Percentiles rank a stretch among this genome's conserved stretches.
Conservation (phyloP, 257 asterid genomes). For the Solanum rostratum region DNA sequence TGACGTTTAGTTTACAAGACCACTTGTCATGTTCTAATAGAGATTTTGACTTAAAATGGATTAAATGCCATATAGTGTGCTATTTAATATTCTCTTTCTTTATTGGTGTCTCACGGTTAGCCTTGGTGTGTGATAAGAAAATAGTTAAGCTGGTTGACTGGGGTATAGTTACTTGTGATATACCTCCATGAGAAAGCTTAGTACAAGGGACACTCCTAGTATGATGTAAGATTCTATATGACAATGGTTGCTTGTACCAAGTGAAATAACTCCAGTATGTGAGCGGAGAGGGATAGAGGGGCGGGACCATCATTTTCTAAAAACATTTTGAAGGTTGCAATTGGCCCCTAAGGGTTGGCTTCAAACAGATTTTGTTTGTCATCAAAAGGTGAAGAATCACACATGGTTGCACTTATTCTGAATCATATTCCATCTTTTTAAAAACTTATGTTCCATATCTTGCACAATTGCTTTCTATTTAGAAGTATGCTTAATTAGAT, state of each 20-base stretch:
- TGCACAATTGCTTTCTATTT: neutral
- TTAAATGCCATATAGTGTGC: neutral
- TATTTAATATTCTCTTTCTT: neutral
- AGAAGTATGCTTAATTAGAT: neutral
- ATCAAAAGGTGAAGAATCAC: neutral
- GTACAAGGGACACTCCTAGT: neutral
- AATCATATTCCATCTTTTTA: neutral
- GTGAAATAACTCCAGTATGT: neutral
- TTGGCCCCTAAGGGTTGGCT: neutral
- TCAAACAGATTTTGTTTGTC: neutral
- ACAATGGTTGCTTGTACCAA: neutral
- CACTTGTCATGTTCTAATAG: neutral
- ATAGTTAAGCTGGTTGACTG: neutral
- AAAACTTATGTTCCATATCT: neutral
- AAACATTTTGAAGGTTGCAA: neutral
- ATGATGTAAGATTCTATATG: neutral
- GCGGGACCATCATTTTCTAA: neutral
- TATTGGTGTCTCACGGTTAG: neutral
- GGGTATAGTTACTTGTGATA: neutral
- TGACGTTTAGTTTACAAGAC: neutral
- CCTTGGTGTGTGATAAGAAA: neutral
- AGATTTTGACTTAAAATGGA: neutral
- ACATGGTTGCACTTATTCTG: neutral
- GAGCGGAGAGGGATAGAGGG: neutral
- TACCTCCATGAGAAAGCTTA: neutral